Conservation (phyloP, 371 early-diverging fungal genomes). For the Lichtheimia hyalospora region DNA sequence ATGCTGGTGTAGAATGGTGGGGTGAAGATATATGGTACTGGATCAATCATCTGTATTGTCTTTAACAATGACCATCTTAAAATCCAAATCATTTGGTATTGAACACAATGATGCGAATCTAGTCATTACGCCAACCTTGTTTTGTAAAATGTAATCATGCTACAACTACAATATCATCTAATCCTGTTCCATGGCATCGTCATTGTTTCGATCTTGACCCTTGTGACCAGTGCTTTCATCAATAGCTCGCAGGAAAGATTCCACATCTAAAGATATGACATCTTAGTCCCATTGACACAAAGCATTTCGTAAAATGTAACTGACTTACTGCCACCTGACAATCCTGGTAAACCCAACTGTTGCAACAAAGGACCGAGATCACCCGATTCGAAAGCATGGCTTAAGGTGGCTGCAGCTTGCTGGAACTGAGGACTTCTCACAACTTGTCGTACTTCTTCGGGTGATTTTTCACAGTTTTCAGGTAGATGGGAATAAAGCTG, state of each 20-base stretch:
- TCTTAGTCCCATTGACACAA: background rate
- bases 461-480: conserved; percentile 45
- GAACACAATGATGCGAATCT: no score
- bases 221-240: conserved; percentile 59
- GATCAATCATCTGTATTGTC: no score
- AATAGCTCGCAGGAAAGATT: conserved; percentile 66
- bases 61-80: no score
- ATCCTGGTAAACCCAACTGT: conserved; percentile 63
- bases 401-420: conserved; percentile 65
- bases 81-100: no score
- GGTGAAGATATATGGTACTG: no score
- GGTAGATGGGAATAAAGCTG: conserved; percentile 70
- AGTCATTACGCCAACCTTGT: no score
- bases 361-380: conserved; percentile 63
- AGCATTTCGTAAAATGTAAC: background rate
- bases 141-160: no score
- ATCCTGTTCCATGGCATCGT: conserved; percentile 44
- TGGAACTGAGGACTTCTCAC: conserved; percentile 70
- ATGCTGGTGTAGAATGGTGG: no score
- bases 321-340: conserved; percentile 40
- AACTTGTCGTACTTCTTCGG: conserved; percentile 59
- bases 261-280: conserved; percentile 48
- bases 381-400: conserved; percentile 67
- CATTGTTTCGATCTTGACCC: conserved; percentile 15
- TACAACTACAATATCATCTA: conserved; percentile 1